phyloP scores from a whole-genome alignment of 164 flowering plant genomes.

The Aristolochia fimbriata region DNA sequence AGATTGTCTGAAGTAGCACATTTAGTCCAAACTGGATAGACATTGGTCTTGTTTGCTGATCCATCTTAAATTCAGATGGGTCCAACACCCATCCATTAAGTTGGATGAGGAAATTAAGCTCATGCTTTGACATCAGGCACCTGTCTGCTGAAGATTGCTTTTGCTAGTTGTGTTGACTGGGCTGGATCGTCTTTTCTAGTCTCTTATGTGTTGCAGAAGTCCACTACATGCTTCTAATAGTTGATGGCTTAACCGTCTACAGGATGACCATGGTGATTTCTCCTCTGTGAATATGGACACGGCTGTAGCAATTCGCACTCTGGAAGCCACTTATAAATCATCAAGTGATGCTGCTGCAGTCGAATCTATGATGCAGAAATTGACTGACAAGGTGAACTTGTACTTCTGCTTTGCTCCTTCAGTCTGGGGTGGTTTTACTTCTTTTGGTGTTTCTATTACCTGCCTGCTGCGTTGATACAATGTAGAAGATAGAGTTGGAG shows the following conservation, averaged over 20 bases:
- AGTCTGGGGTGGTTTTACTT: no score
- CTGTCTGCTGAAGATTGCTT: no score
- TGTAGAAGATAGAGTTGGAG: no score
- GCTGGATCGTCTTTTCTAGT: background rate
- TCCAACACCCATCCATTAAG: no score
- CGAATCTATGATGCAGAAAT: slow-evolving; percentile 69
- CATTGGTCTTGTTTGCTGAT: no score
- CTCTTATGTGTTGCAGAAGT: background rate
- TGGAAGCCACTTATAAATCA: slow-evolving; percentile 94
- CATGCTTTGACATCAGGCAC: no score
- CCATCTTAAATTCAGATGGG: no score
- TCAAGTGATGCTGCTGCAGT: slow-evolving; percentile 93
- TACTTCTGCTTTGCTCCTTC: background rate
- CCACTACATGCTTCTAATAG: slow-evolving; percentile 1
- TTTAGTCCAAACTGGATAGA: no score
- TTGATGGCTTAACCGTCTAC: slow-evolving; percentile 10
- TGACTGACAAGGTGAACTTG: slow-evolving; percentile 65
- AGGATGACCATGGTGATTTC: slow-evolving; percentile 97
- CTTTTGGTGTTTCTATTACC: no score
- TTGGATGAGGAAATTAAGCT: background rate
- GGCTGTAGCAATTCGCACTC: slow-evolving; percentile 96
- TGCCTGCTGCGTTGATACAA: no score
- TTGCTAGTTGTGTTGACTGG: background rate
- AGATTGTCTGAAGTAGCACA: no score
- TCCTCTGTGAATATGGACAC: slow-evolving; percentile 98